Conservation (phyloP, 78 protist genomes). For the Dictyostelium capitatum region DNA sequence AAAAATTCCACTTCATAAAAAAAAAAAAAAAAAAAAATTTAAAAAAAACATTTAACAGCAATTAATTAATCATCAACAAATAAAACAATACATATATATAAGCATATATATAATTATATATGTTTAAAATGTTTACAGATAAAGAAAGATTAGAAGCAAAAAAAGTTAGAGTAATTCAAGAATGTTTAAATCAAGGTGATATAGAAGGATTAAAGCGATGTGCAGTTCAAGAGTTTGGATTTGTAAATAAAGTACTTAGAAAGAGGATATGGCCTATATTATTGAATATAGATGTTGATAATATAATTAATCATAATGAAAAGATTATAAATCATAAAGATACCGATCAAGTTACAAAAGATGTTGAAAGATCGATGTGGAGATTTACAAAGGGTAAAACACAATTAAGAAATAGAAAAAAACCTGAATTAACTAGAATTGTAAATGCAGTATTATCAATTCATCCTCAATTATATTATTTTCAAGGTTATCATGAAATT, state of each 20-base stretch:
- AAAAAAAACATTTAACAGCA: no score
- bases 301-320: conserved; percentile 16
- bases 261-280: conserved; percentile 55
- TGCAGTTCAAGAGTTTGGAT: conserved; percentile 53
- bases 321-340: conserved; percentile 62
- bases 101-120: no score
- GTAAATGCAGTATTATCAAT: conserved; percentile 55
- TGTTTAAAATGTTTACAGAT: conserved; percentile 30
- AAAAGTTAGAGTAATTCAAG: conserved; percentile 32
- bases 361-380: conserved; percentile 85
- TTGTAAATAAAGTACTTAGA: conserved; percentile 46
- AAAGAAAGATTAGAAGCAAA: conserved; percentile 62
- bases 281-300: conserved; percentile 26
- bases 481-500: conserved; percentile 84
- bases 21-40: background rate
- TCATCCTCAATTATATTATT: conserved; percentile 61
- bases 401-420: conserved; percentile 67
- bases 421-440: conserved; percentile 69
- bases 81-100: no score
- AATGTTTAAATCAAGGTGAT: conserved; percentile 20
- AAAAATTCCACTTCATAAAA: background rate
- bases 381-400: conserved; percentile 80
- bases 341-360: conserved; percentile 82
- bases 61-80: no score
- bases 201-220: conserved; percentile 55